Evolutionary conservation across 345 rosid genomes (phyloP).

Genomic region (Eucalyptus sp.): DNA sequence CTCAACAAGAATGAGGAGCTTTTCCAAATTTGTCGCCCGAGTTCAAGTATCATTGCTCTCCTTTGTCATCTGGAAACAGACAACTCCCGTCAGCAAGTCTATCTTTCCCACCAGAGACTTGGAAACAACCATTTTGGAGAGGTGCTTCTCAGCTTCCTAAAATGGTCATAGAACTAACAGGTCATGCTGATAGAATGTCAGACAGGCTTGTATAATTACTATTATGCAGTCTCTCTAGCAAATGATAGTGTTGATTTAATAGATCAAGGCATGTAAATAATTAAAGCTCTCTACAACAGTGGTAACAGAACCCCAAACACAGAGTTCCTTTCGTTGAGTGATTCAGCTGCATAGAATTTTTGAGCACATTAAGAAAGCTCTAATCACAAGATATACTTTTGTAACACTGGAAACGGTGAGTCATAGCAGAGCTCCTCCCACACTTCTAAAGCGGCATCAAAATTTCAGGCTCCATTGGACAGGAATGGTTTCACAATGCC

Average conservation of each 20-base stretch:
- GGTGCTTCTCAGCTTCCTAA: conserved; percentile 89
- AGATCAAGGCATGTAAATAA: no score
- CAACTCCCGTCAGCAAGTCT: conserved; percentile 66
- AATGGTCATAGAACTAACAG: background rate
- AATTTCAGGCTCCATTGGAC: background rate
- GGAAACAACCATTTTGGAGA: conserved; percentile 87
- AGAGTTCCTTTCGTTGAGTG: background rate
- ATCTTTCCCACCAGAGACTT: conserved; percentile 81
- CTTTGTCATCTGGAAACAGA: conserved; percentile 59
- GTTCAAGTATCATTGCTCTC: conserved; percentile 91
- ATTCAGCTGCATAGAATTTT: no score
- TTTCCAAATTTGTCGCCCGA: conserved; percentile 89
- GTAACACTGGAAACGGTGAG: background rate
- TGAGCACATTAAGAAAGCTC: background rate
- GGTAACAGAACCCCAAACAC: background rate
- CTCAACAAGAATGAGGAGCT: conserved; percentile 83
- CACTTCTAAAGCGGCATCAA: background rate
- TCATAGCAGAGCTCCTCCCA: background rate
- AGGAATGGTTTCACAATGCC: background rate
- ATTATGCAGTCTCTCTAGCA: no score
- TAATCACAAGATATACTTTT: background rate
- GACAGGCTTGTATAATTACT: no score
- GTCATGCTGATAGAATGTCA: background rate
- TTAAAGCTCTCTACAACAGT: no score
- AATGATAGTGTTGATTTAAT: no score